Evolutionary conservation across 2,329 filamentous ascomycete species (phyloP).

Genomic region (Pleoardoris graminearum): DNA sequence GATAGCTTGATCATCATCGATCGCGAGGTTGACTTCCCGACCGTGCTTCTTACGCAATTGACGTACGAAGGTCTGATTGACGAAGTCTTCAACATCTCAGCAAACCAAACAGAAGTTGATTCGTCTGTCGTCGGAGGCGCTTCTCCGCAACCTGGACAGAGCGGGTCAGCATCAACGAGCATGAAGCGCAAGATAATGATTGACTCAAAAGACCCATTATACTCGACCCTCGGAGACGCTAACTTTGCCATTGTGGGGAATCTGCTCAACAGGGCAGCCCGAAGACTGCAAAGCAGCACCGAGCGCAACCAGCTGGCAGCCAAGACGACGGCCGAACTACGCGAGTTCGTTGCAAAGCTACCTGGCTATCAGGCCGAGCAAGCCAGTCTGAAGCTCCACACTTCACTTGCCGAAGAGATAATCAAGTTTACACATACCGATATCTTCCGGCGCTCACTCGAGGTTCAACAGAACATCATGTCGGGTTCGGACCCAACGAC

Average conservation of each 20-base stretch:
- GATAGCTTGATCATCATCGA: slow-evolving; percentile 95
- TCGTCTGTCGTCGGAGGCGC: slow-evolving; percentile 83
- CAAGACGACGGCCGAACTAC: slow-evolving; percentile 86
- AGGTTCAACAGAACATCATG: slow-evolving; percentile 94
- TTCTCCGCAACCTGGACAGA: slow-evolving; percentile 61
- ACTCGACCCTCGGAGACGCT: slow-evolving; percentile 81
- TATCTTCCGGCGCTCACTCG: slow-evolving; percentile 82
- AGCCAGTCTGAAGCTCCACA: slow-evolving; percentile 88
- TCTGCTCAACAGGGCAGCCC: slow-evolving; percentile 85
- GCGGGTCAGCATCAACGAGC: slow-evolving; percentile 51
- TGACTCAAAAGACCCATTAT: slow-evolving; percentile 87
- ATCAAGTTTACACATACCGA: slow-evolving; percentile 91
- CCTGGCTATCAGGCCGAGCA: slow-evolving; percentile 93
- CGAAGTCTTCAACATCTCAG: slow-evolving; percentile 86
- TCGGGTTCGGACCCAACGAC: slow-evolving; percentile 86
- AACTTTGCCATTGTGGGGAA: slow-evolving; percentile 95
- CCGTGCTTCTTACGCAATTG: slow-evolving; percentile 86
- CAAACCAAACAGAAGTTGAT: slow-evolving; percentile 92
- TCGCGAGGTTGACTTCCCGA: slow-evolving; percentile 91
- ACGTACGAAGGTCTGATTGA: slow-evolving; percentile 97
- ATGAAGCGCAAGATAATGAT: slow-evolving; percentile 85
- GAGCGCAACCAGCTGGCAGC: slow-evolving; percentile 78
- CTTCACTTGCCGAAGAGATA: slow-evolving; percentile 89
- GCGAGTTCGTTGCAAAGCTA: slow-evolving; percentile 92
- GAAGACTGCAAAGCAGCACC: slow-evolving; percentile 83